A percentile compares a stretch with the other conserved stretches of the same genome.
Conservation (phyloP, 106 monocot genomes). For the Acanthochlamys bracteata region DNA sequence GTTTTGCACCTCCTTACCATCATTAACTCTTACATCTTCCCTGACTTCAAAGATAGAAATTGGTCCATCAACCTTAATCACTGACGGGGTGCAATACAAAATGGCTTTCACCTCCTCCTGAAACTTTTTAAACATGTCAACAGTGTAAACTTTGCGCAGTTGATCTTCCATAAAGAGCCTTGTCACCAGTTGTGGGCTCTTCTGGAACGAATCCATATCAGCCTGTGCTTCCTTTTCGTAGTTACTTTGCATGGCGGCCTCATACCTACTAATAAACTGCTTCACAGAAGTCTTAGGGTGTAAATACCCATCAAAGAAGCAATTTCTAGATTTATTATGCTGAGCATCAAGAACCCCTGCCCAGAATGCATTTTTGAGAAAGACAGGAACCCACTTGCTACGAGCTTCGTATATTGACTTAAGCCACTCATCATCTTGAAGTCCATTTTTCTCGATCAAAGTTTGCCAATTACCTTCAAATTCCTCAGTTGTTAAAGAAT, state of each 20-base stretch:
- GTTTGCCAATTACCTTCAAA: conserved; percentile 33
- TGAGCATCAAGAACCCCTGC: conserved; percentile 29
- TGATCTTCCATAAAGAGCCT: conserved; percentile 58
- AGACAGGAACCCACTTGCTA: conserved; percentile 31
- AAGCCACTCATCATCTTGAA: conserved; percentile 40
- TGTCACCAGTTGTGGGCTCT: conserved; percentile 38
- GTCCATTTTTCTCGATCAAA: conserved; percentile 26
- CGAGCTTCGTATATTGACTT: conserved; percentile 29
- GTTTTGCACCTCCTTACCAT: conserved; percentile 37
- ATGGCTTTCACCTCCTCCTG: conserved; percentile 56
- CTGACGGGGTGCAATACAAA: conserved; percentile 36
- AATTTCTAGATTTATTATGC: conserved; percentile 19
- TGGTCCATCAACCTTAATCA: conserved; percentile 32
- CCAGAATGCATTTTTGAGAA: conserved; percentile 34
- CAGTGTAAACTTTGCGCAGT: conserved; percentile 38
- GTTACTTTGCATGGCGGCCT: conserved; percentile 26
- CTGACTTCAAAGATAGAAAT: conserved; percentile 36
- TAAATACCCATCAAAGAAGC: conserved; percentile 35
- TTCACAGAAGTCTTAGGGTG: conserved; percentile 39
- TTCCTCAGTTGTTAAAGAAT: conserved; percentile 19
- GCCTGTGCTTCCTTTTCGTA: conserved; percentile 42
- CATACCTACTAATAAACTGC: conserved; percentile 40
- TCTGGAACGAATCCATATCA: conserved; percentile 38
- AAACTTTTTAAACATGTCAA: conserved; percentile 51
- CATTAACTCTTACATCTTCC: conserved; percentile 32